Percentiles rank a stretch among this genome's conserved stretches.
These are phyloP conservation scores for Boletus sp. DNA, from an alignment of 1,284 basidiomycete genomes.

Conservation along the genomic window DNA sequence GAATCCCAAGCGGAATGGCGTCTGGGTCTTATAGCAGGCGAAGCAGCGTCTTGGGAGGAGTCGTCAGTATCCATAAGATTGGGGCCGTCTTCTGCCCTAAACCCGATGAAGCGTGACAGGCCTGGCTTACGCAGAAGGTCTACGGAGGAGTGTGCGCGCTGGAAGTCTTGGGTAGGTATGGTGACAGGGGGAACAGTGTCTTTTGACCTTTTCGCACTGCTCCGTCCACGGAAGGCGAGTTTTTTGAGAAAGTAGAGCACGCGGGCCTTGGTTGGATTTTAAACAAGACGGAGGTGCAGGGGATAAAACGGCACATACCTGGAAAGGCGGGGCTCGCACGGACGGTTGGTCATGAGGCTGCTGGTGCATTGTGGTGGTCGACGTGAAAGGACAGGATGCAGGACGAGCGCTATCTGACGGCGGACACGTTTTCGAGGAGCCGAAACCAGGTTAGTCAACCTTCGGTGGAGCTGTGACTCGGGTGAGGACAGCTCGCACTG, in stretches of 20 bases:
- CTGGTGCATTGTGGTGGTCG: constrained; percentile 32
- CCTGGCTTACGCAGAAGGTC: constrained; percentile 46
- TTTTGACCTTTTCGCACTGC: constrained; percentile 24
- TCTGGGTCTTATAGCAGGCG: constrained; percentile 25
- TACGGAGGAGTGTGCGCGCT: constrained; percentile 38
- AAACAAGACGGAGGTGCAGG: constrained; percentile 15
- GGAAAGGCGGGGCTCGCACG: constrained; percentile 32
- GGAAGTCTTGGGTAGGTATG: constrained; percentile 25
- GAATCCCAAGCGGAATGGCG: constrained; percentile 33
- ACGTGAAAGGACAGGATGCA: constrained; percentile 15
- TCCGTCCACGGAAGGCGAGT: constrained; percentile 39
- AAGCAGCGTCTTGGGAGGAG: constrained; percentile 39
- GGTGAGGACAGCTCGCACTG: constrained; percentile 1
- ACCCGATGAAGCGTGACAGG: constrained; percentile 46
- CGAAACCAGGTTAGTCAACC: constrained; percentile 28
- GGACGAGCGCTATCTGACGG: constrained; percentile 25
- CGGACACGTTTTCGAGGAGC: constrained; percentile 37
- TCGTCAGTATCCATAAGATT: constrained; percentile 37
- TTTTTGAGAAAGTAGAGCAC: constrained; percentile 46
- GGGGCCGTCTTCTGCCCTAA: constrained; percentile 36
- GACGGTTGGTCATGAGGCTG: constrained; percentile 30
- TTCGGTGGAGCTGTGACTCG: constrained; percentile 15
- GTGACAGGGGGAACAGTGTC: constrained; percentile 26
- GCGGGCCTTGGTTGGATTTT: constrained; percentile 36
- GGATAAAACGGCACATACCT: constrained; percentile 32